Evolutionary conservation across 306 rosid species (phyloP).

Genomic region (Prunus mongolica): DNA sequence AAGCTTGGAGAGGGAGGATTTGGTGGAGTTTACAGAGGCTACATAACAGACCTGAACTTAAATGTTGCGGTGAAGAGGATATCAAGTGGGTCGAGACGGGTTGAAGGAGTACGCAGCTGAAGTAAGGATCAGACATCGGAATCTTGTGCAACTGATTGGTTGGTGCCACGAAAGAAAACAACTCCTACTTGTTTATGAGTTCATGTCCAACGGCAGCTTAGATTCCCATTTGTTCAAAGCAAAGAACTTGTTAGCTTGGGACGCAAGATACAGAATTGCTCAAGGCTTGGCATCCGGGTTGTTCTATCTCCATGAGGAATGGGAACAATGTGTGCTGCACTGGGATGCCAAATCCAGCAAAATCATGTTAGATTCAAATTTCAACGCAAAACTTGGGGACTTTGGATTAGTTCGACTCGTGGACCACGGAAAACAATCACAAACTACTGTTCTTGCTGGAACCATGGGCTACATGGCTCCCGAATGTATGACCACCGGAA

Average conservation of each 20-base stretch:
- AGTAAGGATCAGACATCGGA: conserved; percentile 11
- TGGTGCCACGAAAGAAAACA: conserved; percentile 4
- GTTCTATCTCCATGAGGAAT: background rate
- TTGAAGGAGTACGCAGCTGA: background rate
- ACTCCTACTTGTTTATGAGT: conserved; percentile 8
- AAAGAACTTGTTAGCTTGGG: background rate
- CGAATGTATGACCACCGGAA: background rate
- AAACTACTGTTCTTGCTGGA: conserved; percentile 3
- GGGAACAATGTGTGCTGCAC: conserved; percentile 11
- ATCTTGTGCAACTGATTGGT: conserved; percentile 9
- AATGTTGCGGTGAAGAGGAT: conserved; percentile 1
- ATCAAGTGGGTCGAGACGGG: conserved; percentile 1
- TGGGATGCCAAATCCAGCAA: conserved; percentile 3
- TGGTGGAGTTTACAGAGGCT: background rate
- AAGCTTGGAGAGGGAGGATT: conserved; percentile 13
- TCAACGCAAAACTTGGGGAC: conserved; percentile 1
- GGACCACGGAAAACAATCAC: background rate
- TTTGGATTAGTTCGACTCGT: conserved; percentile 8
- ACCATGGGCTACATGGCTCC: conserved; percentile 11
- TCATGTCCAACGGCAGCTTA: background rate
- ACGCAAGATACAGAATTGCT: background rate
- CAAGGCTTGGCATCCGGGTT: background rate
- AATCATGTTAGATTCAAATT: background rate
- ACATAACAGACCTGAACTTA: background rate
- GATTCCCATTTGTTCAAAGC: background rate